Conservation (phyloP, 768 basidiomycete genomes). For the Lentinula sp. region DNA sequence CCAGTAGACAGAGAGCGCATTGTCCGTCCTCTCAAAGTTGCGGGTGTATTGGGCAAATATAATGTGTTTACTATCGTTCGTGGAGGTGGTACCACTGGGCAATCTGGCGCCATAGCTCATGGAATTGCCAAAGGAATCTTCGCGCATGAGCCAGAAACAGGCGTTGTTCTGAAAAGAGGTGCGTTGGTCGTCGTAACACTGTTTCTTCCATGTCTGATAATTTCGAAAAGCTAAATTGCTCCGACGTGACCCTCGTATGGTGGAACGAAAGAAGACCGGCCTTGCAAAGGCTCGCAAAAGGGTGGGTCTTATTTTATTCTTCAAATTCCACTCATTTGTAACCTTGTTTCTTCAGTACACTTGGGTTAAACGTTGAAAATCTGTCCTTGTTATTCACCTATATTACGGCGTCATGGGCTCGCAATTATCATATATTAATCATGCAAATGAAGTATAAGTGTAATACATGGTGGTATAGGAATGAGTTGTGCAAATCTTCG, state of each 20-base stretch:
- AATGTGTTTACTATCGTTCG: conserved; percentile 70
- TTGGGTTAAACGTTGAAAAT: conserved; percentile 89
- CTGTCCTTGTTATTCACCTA: neutral
- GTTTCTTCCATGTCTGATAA: conserved; percentile 6
- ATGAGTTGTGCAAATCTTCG: conserved; percentile 1
- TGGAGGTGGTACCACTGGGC: conserved; percentile 89
- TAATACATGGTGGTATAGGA: conserved; percentile 8
- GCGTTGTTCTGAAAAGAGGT: conserved; percentile 70
- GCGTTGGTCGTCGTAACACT: conserved; percentile 16
- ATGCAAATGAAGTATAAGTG: conserved; percentile 6
- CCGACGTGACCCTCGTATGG: conserved; percentile 93
- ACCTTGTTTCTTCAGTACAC: conserved; percentile 50
- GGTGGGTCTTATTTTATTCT: conserved; percentile 41
- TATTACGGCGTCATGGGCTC: conserved; percentile 3
- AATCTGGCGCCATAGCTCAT: conserved; percentile 81
- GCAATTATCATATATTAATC: conserved; percentile 11
- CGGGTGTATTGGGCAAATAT: conserved; percentile 80
- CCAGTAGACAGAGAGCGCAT: conserved; percentile 76
- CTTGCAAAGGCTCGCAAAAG: conserved; percentile 86
- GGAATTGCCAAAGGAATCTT: conserved; percentile 73
- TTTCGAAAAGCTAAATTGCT: conserved; percentile 65
- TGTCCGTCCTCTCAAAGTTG: conserved; percentile 77
- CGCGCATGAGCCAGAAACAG: conserved; percentile 62
- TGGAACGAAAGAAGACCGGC: conserved; percentile 97
- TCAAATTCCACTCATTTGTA: neutral